Percentiles rank a stretch among this genome's conserved stretches.
phyloP scores from a whole-genome alignment of 2,329 filamentous ascomycete genomes.

The Colletotrichum lentis region DNA sequence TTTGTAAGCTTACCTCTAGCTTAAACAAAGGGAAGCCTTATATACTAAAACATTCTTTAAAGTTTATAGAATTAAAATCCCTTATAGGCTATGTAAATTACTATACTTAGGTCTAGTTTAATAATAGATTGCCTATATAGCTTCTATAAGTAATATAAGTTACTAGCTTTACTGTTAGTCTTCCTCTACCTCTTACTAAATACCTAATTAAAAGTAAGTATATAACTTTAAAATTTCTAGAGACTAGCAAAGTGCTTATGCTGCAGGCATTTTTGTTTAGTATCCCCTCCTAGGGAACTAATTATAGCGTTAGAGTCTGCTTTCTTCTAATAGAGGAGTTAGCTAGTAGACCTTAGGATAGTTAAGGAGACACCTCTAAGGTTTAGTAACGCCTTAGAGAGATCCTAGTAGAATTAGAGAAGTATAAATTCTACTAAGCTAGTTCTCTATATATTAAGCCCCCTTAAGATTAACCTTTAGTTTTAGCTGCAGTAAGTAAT shows the following conservation, averaged over 20 bases:
- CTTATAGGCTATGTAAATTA: too few relatives aligned
- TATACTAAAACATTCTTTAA: too few relatives aligned
- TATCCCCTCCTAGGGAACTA: slow-evolving; percentile 37
- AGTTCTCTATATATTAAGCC: slow-evolving; percentile 41
- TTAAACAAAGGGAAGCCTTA: too few relatives aligned
- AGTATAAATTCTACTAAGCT: slow-evolving; percentile 40
- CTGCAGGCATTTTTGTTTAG: slow-evolving; percentile 42
- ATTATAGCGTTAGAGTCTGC: slow-evolving; percentile 41
- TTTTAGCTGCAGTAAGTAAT: too few relatives aligned
- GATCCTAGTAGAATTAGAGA: slow-evolving; percentile 43
- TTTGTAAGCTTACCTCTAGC: too few relatives aligned
- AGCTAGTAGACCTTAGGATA: slow-evolving; percentile 41
- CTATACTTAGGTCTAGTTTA: slow-evolving; percentile 41
- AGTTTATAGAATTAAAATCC: too few relatives aligned
- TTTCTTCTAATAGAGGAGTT: slow-evolving; percentile 44
- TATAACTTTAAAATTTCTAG: slow-evolving; percentile 46
- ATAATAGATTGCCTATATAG: slow-evolving; percentile 40
- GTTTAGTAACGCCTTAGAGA: slow-evolving; percentile 42
- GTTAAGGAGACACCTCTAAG: slow-evolving; percentile 38
- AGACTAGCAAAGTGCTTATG: slow-evolving; percentile 41
- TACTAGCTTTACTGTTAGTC: slow-evolving; percentile 38
- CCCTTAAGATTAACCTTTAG: too few relatives aligned
- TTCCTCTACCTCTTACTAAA: slow-evolving; percentile 39
- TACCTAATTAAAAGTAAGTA: slow-evolving; percentile 45
- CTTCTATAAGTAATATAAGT: slow-evolving; percentile 42